Conservation (phyloP, 176 grass and related monocot species). For the Cenchrus purpureus region DNA sequence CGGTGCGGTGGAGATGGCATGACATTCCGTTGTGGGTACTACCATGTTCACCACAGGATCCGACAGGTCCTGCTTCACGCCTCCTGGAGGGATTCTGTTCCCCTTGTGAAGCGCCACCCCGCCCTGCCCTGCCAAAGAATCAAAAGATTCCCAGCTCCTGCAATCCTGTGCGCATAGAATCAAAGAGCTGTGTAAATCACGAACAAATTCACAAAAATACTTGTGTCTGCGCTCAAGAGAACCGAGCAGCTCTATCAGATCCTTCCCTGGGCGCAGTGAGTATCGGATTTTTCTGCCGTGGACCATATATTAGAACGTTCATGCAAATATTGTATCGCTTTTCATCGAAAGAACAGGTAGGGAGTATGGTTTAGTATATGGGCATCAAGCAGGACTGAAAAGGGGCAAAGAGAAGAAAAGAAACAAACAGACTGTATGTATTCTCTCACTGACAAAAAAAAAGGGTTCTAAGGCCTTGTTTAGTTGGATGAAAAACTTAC, state of each 20-base stretch:
- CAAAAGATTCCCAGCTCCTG: slow-evolving; percentile 24
- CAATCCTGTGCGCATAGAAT: background rate
- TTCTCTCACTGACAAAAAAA: slow-evolving; percentile 42
- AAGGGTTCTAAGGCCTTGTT: background rate
- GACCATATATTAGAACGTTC: background rate
- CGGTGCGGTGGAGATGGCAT: slow-evolving; percentile 28
- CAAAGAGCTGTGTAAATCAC: background rate
- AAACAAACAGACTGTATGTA: background rate
- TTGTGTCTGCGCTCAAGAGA: background rate
- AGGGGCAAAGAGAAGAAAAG: slow-evolving; percentile 4
- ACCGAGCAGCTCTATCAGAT: background rate
- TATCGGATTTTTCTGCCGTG: background rate
- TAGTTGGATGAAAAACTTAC: too few relatives aligned
- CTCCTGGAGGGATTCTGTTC: slow-evolving; percentile 36
- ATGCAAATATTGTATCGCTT: background rate
- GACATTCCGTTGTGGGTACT: slow-evolving; percentile 43
- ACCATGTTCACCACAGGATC: slow-evolving; percentile 48
- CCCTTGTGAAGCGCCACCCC: slow-evolving; percentile 44
- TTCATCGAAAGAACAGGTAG: slow-evolving; percentile 13
- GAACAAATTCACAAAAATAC: background rate
- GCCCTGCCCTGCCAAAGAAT: slow-evolving; percentile 28
- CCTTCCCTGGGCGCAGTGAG: background rate
- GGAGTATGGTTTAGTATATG: background rate
- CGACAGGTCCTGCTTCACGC: slow-evolving; percentile 32
- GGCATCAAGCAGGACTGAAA: background rate